Conservation (phyloP, 176 grass and related monocot species). For the Carex littledalei region DNA sequence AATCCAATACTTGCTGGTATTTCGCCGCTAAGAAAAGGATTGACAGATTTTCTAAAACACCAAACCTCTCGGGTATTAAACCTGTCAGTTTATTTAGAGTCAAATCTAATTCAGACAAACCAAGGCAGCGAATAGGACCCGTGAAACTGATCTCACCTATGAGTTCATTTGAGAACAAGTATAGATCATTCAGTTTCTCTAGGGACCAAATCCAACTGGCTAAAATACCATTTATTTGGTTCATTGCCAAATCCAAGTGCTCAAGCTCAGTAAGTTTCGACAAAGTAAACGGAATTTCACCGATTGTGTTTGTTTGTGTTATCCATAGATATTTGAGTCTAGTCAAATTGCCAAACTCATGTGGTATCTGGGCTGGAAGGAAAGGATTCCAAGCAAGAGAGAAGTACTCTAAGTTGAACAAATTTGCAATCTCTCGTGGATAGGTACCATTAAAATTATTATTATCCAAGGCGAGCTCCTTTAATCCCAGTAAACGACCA, state of each 20-base stretch:
- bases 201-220: conserved; percentile 32
- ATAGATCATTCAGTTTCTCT: conserved; percentile 1
- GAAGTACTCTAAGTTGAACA: not conserved
- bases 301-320: conserved; percentile 11
- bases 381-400: conserved; percentile 19
- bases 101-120: conserved; percentile 31
- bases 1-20: conserved; percentile 51
- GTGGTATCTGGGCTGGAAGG: conserved; percentile 19
- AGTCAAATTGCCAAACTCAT: conserved; percentile 30
- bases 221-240: conserved; percentile 24
- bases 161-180: conserved; percentile 15
- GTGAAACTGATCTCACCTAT: not conserved
- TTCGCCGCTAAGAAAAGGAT: conserved; percentile 34
- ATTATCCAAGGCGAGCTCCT: conserved; percentile 23
- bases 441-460: conserved; percentile 57
- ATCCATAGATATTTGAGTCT: conserved; percentile 29
- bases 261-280: conserved; percentile 4
- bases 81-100: conserved; percentile 51
- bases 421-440: conserved; percentile 30
- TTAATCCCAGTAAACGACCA: conserved; percentile 29
- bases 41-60: conserved; percentile 32
- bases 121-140: not conserved
- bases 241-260: conserved; percentile 19
- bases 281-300: conserved; percentile 30
- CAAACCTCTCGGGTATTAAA: conserved; percentile 34